Evolutionary conservation across 768 basidiomycete genomes (phyloP).

Genomic region (Boletus barrowsii): DNA sequence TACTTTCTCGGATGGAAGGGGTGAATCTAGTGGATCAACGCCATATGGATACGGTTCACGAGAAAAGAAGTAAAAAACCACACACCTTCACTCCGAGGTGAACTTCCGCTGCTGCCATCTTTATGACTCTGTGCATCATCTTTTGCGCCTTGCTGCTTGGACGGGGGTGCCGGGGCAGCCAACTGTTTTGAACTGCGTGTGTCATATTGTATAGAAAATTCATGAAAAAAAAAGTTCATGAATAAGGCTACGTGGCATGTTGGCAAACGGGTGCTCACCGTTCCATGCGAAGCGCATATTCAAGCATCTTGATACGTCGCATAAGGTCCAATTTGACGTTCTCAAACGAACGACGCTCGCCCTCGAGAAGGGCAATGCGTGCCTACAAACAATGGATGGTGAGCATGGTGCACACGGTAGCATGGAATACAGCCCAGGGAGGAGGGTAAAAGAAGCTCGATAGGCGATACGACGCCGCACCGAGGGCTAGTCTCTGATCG

Average conservation of each 20-base stretch:
- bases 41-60: background rate
- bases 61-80: background rate
- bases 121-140: slow-evolving; percentile 74
- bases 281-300: slow-evolving; percentile 95
- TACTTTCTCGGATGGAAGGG: slow-evolving; percentile 65
- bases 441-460: background rate
- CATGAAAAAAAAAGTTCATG: slow-evolving; percentile 28
- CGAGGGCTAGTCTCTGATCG: background rate
- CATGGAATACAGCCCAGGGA: background rate
- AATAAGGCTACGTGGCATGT: slow-evolving; percentile 1
- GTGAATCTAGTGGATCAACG: slow-evolving; percentile 55
- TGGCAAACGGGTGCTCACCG: slow-evolving; percentile 53
- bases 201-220: slow-evolving; percentile 23
- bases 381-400: slow-evolving; percentile 51
- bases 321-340: slow-evolving; percentile 95
- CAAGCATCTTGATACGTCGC: slow-evolving; percentile 98
- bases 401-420: slow-evolving; percentile 5
- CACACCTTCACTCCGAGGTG: slow-evolving; percentile 81
- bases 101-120: slow-evolving; percentile 77
- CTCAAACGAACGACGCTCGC: slow-evolving; percentile 94
- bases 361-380: slow-evolving; percentile 94
- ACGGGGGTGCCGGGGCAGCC: slow-evolving; percentile 54
- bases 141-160: slow-evolving; percentile 69
- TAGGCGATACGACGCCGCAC: background rate
- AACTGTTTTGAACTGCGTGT: slow-evolving; percentile 74